phyloP scores from a whole-genome alignment of 2,329 filamentous ascomycete species.

The Laburnicola sp. region DNA sequence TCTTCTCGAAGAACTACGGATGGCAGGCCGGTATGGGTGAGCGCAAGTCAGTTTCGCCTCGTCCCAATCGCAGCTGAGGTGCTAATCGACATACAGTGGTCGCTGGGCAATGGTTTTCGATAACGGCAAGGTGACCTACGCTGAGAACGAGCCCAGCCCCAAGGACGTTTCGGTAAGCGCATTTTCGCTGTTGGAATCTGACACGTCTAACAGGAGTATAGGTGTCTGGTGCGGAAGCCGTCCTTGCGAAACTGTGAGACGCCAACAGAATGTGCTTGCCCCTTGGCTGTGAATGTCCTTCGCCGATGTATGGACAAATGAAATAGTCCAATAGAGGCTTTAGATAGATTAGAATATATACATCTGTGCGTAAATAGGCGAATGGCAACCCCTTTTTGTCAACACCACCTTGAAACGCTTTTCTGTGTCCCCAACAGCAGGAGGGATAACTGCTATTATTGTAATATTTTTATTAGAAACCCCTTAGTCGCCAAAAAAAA shows the following conservation, averaged over 20 bases:
- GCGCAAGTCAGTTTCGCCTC: constrained; percentile 56
- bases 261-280: neutral
- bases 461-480: too few relatives aligned
- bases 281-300: neutral
- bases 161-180: constrained; percentile 50
- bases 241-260: constrained; percentile 53
- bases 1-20: constrained; percentile 77
- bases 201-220: constrained; percentile 37
- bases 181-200: neutral
- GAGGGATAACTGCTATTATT: too few relatives aligned
- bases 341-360: neutral
- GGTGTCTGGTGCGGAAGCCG: constrained; percentile 53
- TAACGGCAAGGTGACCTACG: constrained; percentile 79
- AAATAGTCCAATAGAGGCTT: neutral
- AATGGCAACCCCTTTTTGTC: too few relatives aligned
- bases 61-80: neutral
- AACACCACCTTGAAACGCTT: too few relatives aligned
- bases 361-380: too few relatives aligned
- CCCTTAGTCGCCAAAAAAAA: too few relatives aligned
- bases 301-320: neutral
- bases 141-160: constrained; percentile 68
- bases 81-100: constrained; percentile 42
- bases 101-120: constrained; percentile 79
- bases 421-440: too few relatives aligned
- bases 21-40: constrained; percentile 71